Percentiles rank a stretch among this genome's conserved stretches.
These are phyloP conservation scores for Kregervanrija pseudodelftensis DNA, from an alignment of 805 yeast species.

Conservation along the genomic window DNA sequence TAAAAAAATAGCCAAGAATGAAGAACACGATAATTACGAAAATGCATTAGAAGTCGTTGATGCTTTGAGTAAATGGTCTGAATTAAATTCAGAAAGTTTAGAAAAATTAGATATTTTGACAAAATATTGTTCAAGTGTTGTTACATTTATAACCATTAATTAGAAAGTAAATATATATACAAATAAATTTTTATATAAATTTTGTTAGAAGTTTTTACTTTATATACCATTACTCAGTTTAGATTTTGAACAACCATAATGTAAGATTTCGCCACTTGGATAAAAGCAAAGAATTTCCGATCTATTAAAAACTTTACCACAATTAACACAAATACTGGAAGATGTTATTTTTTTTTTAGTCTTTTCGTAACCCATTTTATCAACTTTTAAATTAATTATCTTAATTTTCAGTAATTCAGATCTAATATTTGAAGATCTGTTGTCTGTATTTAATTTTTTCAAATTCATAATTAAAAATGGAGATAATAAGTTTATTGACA, in stretches of 20 bases:
- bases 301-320: constrained; percentile 45
- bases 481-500: constrained; percentile 37
- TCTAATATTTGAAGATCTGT: constrained; percentile 35
- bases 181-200: not conserved
- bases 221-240: not conserved
- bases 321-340: constrained; percentile 50
- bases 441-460: constrained; percentile 31
- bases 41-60: constrained; percentile 25
- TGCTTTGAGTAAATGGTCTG: constrained; percentile 43
- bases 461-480: constrained; percentile 39
- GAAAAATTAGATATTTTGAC: constrained; percentile 56
- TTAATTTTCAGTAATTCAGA: constrained; percentile 49
- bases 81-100: constrained; percentile 32
- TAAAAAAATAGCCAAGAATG: constrained; percentile 11
- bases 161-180: constrained; percentile 12
- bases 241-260: constrained; percentile 42
- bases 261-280: constrained; percentile 40
- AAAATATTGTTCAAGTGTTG: constrained; percentile 77
- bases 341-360: constrained; percentile 32
- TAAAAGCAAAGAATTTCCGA: constrained; percentile 40
- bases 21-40: constrained; percentile 19
- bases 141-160: constrained; percentile 48
- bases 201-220: not conserved
- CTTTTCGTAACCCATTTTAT: constrained; percentile 32
- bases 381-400: constrained; percentile 34